These are phyloP conservation scores for Neurospora sp. DNA, from an alignment of 2,329 filamentous ascomycete genomes.

Conservation along the genomic window DNA sequence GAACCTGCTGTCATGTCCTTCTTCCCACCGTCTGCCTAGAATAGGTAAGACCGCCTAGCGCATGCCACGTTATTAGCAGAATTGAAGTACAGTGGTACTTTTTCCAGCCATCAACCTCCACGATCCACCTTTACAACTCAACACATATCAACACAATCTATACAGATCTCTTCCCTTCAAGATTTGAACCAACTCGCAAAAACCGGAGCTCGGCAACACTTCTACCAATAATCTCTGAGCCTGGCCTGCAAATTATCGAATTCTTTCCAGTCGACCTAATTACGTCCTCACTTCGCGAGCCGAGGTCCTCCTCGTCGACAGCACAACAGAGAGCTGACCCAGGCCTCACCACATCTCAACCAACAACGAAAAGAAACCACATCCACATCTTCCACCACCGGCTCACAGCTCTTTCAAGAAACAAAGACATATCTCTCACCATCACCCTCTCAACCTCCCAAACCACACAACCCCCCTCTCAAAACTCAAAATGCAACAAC, in stretches of 20 bases:
- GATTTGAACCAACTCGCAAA: rapidly evolving
- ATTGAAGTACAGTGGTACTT: not conserved
- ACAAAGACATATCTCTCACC: not conserved
- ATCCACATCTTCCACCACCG: not conserved
- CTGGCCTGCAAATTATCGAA: not conserved
- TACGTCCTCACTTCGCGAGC: not conserved
- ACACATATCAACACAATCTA: not conserved
- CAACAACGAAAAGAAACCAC: not conserved
- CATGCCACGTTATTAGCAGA: not conserved
- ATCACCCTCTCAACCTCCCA: not conserved
- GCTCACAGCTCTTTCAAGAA: not conserved
- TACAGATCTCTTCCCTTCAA: not conserved
- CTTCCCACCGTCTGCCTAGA: not conserved
- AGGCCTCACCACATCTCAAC: not conserved
- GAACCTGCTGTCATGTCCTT: not conserved
- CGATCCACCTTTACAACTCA: too few relatives aligned
- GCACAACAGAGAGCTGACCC: not conserved
- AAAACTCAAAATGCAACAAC: not conserved
- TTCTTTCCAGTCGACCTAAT: not conserved
- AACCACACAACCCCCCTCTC: not conserved
- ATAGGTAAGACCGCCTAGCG: not conserved
- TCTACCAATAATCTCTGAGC: not conserved
- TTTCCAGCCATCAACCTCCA: not conserved
- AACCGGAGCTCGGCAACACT: not conserved
- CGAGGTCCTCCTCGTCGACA: not conserved